phyloP scores from a whole-genome alignment of 306 rosid species.

The Acacia melanoxylon region DNA sequence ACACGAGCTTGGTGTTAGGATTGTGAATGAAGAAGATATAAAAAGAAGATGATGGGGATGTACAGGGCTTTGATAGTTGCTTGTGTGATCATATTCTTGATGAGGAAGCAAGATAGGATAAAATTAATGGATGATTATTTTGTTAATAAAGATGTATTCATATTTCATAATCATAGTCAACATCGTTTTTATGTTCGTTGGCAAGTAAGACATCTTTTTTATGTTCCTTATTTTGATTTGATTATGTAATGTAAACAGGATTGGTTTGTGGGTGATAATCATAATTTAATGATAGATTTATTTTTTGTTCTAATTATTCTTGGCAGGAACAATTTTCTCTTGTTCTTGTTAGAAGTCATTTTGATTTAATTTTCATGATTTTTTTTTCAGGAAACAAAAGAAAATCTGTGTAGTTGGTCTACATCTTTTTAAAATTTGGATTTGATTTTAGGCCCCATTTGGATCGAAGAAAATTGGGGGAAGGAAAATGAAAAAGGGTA shows the following conservation, averaged over 20 bases:
- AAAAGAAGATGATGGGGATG: background rate
- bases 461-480: no score
- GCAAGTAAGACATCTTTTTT: background rate
- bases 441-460: no score
- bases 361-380: background rate
- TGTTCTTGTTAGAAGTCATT: conserved; percentile 1
- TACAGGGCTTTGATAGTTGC: conserved; percentile 20
- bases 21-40: conserved; percentile 19
- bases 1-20: conserved; percentile 16
- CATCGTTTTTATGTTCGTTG: background rate
- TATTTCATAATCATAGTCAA: conserved; percentile 23
- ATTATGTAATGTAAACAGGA: background rate
- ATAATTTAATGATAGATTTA: background rate
- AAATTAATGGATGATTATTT: conserved; percentile 13
- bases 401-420: background rate
- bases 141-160: conserved; percentile 33
- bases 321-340: background rate
- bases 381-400: background rate
- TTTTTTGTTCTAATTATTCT: background rate
- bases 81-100: background rate
- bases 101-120: conserved; percentile 23
- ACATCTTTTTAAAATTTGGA: background rate
- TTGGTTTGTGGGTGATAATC: conserved; percentile 4
- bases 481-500: no score
- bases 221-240: background rate